These are phyloP conservation scores for Hypoxylon sp. DNA, from an alignment of 2,329 filamentous ascomycete species.

Conservation along the genomic window DNA sequence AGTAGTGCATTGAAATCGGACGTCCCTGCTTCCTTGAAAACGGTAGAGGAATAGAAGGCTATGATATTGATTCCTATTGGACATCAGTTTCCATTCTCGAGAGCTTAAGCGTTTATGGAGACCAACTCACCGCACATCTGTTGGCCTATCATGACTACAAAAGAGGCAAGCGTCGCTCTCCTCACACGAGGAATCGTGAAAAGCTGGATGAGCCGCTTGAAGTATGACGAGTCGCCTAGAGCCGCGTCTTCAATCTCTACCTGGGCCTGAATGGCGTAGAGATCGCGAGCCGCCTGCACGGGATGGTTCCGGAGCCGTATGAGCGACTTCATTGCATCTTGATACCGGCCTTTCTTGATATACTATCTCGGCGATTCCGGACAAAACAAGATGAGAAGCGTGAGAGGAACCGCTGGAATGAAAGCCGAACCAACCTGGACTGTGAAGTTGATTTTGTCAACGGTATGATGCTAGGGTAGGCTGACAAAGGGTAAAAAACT, in stretches of 20 bases:
- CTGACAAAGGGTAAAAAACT: conserved; percentile 14
- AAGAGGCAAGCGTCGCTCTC: conserved; percentile 74
- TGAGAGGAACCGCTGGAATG: conserved; percentile 44
- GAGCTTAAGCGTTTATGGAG: too few relatives aligned
- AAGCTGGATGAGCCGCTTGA: conserved; percentile 56
- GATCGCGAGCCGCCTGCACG: conserved; percentile 67
- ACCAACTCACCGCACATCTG: conserved; percentile 66
- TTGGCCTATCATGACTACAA: conserved; percentile 76
- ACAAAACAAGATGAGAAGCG: conserved; percentile 49
- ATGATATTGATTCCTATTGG: conserved; percentile 60
- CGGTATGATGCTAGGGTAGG: neutral
- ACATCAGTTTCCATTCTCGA: conserved; percentile 1
- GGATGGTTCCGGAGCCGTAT: conserved; percentile 61
- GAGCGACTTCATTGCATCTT: conserved; percentile 61
- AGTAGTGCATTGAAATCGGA: conserved; percentile 56
- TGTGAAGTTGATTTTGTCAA: conserved; percentile 21
- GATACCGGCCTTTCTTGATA: conserved; percentile 60
- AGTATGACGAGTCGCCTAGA: conserved; percentile 27
- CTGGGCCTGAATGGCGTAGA: conserved; percentile 48
- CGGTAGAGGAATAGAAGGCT: conserved; percentile 62
- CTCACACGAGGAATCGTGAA: conserved; percentile 70
- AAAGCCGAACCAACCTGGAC: conserved; percentile 48
- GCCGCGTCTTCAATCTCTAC: conserved; percentile 62
- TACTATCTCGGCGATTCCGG: conserved; percentile 65
- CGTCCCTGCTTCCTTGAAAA: conserved; percentile 61